Evolutionary conservation across 345 rosid genomes (phyloP).

Genomic region (Eucalyptus globulus): DNA sequence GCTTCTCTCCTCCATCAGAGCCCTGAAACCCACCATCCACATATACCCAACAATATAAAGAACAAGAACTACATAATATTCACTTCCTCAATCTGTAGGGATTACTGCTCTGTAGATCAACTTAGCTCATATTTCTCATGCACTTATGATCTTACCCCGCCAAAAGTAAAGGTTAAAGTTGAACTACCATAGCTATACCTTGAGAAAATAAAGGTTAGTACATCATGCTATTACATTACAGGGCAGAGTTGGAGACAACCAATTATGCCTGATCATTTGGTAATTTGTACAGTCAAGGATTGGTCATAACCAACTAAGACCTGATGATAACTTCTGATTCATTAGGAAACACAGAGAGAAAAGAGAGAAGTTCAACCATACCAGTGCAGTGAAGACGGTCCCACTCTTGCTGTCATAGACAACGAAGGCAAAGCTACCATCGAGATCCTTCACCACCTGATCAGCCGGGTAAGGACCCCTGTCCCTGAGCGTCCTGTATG

Average conservation of each 20-base stretch:
- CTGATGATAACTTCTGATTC: background rate
- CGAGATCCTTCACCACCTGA: conserved; percentile 80
- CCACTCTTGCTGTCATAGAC: conserved; percentile 66
- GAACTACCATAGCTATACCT: background rate
- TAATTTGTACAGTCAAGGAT: background rate
- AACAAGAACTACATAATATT: background rate
- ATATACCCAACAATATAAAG: background rate
- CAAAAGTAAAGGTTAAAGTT: background rate
- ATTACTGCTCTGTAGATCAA: background rate
- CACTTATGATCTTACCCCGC: background rate
- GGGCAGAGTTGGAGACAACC: background rate
- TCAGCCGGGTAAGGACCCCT: conserved; percentile 96
- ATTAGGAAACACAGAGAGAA: background rate
- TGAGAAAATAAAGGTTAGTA: background rate
- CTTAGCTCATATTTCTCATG: background rate
- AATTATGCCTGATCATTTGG: background rate
- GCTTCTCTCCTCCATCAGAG: conserved; percentile 60
- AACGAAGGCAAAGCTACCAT: conserved; percentile 80
- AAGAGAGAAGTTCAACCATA: background rate
- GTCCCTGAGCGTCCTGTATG: conserved; percentile 78
- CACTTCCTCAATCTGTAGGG: background rate
- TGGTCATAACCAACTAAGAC: background rate
- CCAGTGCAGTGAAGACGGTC: conserved; percentile 81
- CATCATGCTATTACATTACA: background rate
- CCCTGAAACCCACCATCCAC: conserved; percentile 27